Conservation (phyloP, 2,329 filamentous ascomycete genomes). For the Curvularia spicifera region DNA sequence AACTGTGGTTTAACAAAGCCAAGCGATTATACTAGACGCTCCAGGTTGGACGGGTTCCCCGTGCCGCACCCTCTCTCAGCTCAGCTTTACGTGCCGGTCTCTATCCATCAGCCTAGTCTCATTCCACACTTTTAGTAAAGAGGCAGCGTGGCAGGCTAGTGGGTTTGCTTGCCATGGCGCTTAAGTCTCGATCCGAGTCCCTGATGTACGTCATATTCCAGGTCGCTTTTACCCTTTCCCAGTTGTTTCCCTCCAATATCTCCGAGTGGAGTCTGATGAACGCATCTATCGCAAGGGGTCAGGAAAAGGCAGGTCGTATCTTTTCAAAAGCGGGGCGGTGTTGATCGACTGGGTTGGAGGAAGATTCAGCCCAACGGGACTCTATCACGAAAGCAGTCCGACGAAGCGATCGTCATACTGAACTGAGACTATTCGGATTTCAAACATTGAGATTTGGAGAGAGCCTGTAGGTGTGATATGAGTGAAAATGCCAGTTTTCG, state of each 20-base stretch:
- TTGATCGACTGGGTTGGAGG: background rate
- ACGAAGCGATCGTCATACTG: too few species aligned
- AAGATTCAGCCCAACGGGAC: background rate
- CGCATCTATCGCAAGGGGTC: background rate
- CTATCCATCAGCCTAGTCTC: background rate
- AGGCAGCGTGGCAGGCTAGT: background rate
- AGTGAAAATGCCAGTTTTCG: background rate
- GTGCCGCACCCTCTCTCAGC: background rate
- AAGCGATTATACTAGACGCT: background rate
- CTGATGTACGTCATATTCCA: background rate
- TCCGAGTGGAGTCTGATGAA: background rate
- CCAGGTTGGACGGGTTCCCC: background rate
- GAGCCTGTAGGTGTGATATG: background rate
- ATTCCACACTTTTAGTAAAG: background rate
- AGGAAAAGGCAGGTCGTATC: background rate
- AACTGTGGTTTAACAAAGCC: background rate
- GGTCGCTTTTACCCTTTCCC: background rate
- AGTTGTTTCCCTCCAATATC: background rate
- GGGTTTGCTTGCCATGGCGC: background rate
- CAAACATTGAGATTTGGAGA: background rate
- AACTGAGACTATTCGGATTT: background rate
- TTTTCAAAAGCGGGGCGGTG: background rate
- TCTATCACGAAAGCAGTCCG: too few species aligned
- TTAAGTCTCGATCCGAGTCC: background rate
- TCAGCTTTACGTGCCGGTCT: too few species aligned